Base-by-base conservation (phyloP, 148 eudicot species). In the Polygonum maritimum region DNA sequence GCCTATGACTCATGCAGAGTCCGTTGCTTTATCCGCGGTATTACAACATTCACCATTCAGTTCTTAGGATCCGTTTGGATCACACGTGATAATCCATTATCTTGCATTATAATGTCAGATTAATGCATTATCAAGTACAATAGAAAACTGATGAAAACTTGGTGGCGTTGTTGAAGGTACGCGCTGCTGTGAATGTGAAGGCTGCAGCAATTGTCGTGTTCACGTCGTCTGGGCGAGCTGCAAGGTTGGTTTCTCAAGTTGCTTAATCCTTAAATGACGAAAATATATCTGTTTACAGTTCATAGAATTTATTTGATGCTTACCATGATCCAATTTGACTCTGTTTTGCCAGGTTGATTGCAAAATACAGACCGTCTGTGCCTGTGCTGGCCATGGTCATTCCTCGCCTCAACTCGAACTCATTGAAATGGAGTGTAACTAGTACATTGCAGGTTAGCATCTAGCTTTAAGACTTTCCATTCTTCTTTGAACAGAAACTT, bases 21-120 rank as follows among this genome's bases (percentile, higher is more conserved):
- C 92, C 48, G 87, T 88, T 51, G 92, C 92, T 44, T 88, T 89
- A 74, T 86, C 92, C 48, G 92, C 89, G 87, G 92, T 88, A 88
- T 38, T 16, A 70, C 26, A 70, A 10, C 12, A 86, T 33, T 85
- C 88, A 69, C 83, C 88, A n/a, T n/a, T n/a, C n/a, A n/a, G n/a
- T n/a, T n/a, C n/a, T n/a, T n/a, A n/a, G n/a, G n/a, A n/a, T n/a
- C 7, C 47, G 9, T 6, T 44, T 44, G 47, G 10, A 6, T 44
- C 1, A 44, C 10, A 7, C 47, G 9, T 7, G 9, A 39, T 39
- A 3, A 39, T 39, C 6, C 41, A 39, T 39, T 26, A 26, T 26
- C 31, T 26, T 39, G 41, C 41, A 39, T 39, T 39, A 39, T 5
- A 39, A 39, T 41, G 45, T 10, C 7, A 6, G 10, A 41, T 41